These are phyloP conservation scores for Thyridium curvatum DNA, from an alignment of 2,329 filamentous ascomycete species.

Conservation along the genomic window DNA sequence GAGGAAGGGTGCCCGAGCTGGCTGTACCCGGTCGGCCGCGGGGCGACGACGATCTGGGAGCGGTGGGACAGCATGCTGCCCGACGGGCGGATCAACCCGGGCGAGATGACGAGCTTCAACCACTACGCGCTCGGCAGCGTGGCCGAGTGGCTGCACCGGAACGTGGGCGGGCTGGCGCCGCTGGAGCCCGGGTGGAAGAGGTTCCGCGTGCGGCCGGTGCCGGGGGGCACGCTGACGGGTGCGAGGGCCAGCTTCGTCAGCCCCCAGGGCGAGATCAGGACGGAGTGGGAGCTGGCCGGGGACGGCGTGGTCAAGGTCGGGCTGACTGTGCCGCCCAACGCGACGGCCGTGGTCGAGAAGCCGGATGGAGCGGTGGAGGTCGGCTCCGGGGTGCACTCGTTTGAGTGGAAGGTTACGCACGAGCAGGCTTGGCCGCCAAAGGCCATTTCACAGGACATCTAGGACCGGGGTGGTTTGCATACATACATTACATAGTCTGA, in stretches of 20 bases:
- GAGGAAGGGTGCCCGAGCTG: conserved; percentile 27
- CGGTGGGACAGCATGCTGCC: conserved; percentile 32
- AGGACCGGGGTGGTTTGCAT: too few relatives aligned
- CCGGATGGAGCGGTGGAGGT: conserved; percentile 4
- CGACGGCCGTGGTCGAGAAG: conserved; percentile 6
- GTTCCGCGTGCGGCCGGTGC: conserved; percentile 18
- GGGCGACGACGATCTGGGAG: conserved; percentile 33
- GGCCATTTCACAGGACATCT: too few relatives aligned
- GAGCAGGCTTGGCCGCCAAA: too few relatives aligned
- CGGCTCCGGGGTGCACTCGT: conserved; percentile 7
- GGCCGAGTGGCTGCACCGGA: conserved; percentile 27
- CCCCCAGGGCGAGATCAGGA: conserved; percentile 22
- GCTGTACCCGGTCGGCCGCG: conserved; percentile 29
- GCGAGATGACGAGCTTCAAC: conserved; percentile 33
- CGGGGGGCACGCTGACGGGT: conserved; percentile 25
- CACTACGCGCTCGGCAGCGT: conserved; percentile 34
- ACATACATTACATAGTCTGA: too few relatives aligned
- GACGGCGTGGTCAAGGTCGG: conserved; percentile 10
- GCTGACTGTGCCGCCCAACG: conserved; percentile 10
- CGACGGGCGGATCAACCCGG: conserved; percentile 27
- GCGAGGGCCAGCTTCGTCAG: conserved; percentile 20
- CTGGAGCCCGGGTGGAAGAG: conserved; percentile 21
- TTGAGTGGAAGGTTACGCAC: neutral
- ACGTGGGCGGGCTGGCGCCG: conserved; percentile 21
- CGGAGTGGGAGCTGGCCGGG: conserved; percentile 18